A percentile compares a stretch with the other conserved stretches of the same genome.
Conservation (phyloP, 805 yeast species). For the Lipomyces mesembrius region DNA sequence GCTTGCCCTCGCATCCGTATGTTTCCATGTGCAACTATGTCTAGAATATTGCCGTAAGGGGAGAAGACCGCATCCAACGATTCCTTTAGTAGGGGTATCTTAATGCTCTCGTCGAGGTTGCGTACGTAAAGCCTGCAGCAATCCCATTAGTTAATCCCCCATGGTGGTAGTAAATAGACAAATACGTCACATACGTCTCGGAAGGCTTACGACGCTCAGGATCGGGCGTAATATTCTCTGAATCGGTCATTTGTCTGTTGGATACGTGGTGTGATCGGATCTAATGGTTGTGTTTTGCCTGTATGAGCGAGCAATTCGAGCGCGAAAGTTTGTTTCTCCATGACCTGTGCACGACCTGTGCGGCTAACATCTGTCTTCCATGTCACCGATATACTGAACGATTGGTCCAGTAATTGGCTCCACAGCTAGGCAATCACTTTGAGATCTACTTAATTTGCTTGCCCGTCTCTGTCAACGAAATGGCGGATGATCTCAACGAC, state of each 20-base stretch:
- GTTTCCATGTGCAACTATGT: constrained; percentile 62
- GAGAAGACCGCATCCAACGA: constrained; percentile 52
- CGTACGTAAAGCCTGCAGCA: constrained; percentile 58
- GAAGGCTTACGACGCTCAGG: not conserved
- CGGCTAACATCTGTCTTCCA: no score
- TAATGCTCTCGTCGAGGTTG: constrained; percentile 72
- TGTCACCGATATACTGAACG: not conserved
- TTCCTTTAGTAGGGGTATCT: constrained; percentile 55
- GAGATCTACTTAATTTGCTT: not conserved
- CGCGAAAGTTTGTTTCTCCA: not conserved
- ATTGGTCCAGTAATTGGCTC: not conserved
- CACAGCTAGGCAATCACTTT: not conserved
- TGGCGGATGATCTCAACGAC: constrained; percentile 35
- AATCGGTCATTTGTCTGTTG: not conserved
- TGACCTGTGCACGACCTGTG: no score
- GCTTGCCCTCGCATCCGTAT: constrained; percentile 83
- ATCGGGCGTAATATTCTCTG: not conserved
- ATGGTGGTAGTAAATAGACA: not conserved
- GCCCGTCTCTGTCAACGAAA: not conserved
- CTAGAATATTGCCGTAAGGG: constrained; percentile 54
- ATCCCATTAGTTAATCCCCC: not conserved
- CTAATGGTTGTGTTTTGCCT: not conserved
- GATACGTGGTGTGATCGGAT: not conserved
- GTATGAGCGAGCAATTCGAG: not conserved
- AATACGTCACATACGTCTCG: not conserved